Evolutionary conservation across 2,329 filamentous ascomycete genomes (phyloP).

Genomic region (Tolypocladium ophioglossoides): DNA sequence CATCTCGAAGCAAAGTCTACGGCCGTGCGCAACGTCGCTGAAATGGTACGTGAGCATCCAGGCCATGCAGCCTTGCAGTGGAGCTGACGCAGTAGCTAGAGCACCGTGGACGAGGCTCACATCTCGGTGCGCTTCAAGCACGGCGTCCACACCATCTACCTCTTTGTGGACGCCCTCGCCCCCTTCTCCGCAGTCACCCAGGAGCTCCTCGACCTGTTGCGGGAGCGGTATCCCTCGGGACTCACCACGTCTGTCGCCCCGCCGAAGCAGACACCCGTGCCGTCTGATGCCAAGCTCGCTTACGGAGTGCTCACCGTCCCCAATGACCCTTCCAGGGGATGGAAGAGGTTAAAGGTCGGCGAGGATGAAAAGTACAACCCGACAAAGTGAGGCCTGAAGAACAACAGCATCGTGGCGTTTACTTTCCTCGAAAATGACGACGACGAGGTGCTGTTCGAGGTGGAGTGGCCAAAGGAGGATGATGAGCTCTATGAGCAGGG

Average conservation of each 20-base stretch:
- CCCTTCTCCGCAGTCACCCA: constrained; percentile 46
- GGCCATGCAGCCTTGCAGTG: constrained; percentile 2
- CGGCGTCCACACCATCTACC: constrained; percentile 58
- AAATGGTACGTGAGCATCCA: background rate
- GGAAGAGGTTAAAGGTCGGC: constrained; percentile 33
- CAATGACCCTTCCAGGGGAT: constrained; percentile 36
- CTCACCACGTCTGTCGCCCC: constrained; percentile 27
- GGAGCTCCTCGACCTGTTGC: constrained; percentile 47
- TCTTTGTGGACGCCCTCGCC: constrained; percentile 50
- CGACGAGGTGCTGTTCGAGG: constrained; percentile 30
- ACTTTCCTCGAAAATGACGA: constrained; percentile 26
- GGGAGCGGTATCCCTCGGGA: constrained; percentile 44
- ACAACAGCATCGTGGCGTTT: constrained; percentile 41
- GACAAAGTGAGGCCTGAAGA: constrained; percentile 29
- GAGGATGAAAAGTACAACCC: constrained; percentile 27
- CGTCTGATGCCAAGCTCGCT: constrained; percentile 28
- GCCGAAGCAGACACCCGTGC: constrained; percentile 26
- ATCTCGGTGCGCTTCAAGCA: constrained; percentile 64
- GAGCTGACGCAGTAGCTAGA: constrained; percentile 1
- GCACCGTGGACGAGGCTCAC: constrained; percentile 32
- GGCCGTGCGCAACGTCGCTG: background rate
- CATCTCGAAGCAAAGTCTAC: background rate
- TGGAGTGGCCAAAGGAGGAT: constrained; percentile 35
- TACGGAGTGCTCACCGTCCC: constrained; percentile 35
- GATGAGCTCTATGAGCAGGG: constrained; percentile 21